phyloP scores from a whole-genome alignment of 192 early-diverging fungal species.

The Backusella luteola region DNA sequence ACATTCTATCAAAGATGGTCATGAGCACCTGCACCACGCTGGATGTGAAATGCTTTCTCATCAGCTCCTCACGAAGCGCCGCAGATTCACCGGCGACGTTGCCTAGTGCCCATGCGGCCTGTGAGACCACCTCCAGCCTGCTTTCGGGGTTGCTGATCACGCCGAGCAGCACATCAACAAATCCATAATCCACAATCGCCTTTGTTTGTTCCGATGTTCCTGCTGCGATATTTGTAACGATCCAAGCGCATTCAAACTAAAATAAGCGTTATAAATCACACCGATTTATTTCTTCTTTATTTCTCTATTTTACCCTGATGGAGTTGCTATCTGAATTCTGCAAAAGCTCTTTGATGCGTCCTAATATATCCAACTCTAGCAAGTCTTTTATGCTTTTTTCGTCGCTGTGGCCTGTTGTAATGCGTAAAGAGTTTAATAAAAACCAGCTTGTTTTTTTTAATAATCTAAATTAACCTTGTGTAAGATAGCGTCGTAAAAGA shows the following conservation, averaged over 20 bases:
- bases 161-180: slow-evolving; percentile 17
- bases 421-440: no score
- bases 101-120: slow-evolving; percentile 39
- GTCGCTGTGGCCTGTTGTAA: not conserved
- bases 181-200: slow-evolving; percentile 21
- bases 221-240: slow-evolving; percentile 41
- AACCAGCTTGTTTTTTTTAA: no score
- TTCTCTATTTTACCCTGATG: slow-evolving; percentile 17
- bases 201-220: slow-evolving; percentile 31
- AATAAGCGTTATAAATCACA: not conserved
- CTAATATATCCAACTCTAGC: slow-evolving; percentile 23
- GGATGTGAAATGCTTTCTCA: slow-evolving; percentile 18
- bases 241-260: slow-evolving; percentile 41
- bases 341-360: slow-evolving; percentile 20
- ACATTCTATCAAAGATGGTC: slow-evolving; percentile 12
- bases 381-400: slow-evolving; percentile 22
- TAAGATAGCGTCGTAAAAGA: slow-evolving; percentile 16
- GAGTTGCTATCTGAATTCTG: not conserved
- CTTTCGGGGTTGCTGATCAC: not conserved
- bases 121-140: slow-evolving; percentile 18
- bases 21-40: slow-evolving; percentile 13
- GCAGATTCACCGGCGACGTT: slow-evolving; percentile 40
- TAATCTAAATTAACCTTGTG: slow-evolving; percentile 4
- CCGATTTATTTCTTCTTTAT: not conserved
- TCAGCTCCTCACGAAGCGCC: slow-evolving; percentile 19